Percentiles rank a stretch among this genome's conserved stretches.
phyloP scores from a whole-genome alignment of 768 basidiomycete genomes.

The Mycena galopus region DNA sequence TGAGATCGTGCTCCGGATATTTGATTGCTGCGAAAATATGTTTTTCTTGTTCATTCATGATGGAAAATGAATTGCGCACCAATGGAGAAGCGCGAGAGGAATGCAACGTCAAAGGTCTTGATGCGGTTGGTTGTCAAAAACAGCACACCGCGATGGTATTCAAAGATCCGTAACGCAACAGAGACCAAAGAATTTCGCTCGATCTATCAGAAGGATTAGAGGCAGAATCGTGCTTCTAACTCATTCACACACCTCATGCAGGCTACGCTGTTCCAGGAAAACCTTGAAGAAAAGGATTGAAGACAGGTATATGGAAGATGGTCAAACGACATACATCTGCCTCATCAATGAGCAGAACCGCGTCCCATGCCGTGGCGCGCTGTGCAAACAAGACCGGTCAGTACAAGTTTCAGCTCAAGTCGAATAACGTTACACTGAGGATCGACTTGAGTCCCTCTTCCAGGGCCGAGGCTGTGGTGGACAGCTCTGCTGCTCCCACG shows the following conservation, averaged over 20 bases:
- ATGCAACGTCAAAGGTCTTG: slow-evolving; percentile 54
- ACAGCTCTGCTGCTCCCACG: slow-evolving; percentile 41
- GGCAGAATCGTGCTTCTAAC: too few species aligned
- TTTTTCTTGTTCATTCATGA: not conserved
- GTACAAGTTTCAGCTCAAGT: not conserved
- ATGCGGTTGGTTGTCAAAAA: slow-evolving; percentile 56
- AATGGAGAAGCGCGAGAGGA: slow-evolving; percentile 53
- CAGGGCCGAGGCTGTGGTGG: slow-evolving; percentile 36
- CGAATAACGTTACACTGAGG: slow-evolving; percentile 34
- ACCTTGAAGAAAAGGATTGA: slow-evolving; percentile 14
- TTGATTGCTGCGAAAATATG: slow-evolving; percentile 37
- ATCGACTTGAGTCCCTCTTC: slow-evolving; percentile 38
- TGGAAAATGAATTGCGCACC: slow-evolving; percentile 24
- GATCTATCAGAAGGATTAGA: slow-evolving; percentile 7
- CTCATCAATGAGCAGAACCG: slow-evolving; percentile 41
- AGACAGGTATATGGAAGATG: not conserved
- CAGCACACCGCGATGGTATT: slow-evolving; percentile 54
- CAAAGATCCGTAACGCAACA: slow-evolving; percentile 46
- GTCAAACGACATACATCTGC: slow-evolving; percentile 38
- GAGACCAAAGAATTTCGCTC: slow-evolving; percentile 43
- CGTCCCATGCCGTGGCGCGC: slow-evolving; percentile 40
- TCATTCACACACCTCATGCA: slow-evolving; percentile 32
- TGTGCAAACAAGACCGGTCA: slow-evolving; percentile 4
- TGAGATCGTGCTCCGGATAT: slow-evolving; percentile 41
- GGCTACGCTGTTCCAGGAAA: slow-evolving; percentile 33